These are phyloP conservation scores for Skeletonema marinoi DNA, from an alignment of 108 stramenopile species.

Conservation along the genomic window DNA sequence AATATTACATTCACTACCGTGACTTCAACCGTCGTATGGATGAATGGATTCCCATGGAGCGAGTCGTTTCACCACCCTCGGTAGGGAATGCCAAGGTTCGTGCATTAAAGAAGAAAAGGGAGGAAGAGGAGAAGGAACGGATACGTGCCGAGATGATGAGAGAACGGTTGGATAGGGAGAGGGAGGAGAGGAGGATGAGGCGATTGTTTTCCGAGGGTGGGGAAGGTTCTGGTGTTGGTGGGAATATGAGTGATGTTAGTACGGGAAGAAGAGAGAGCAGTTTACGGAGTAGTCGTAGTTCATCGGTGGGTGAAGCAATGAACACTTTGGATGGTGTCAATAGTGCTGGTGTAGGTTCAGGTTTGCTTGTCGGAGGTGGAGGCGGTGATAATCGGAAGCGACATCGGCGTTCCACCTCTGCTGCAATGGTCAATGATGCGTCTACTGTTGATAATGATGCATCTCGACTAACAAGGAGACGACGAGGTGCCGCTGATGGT, in stretches of 20 bases:
- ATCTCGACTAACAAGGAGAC: background rate
- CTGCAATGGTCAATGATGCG: constrained; percentile 5
- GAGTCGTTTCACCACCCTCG: constrained; percentile 78
- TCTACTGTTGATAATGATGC: background rate
- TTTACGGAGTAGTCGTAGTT: background rate
- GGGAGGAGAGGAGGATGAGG: constrained; percentile 45
- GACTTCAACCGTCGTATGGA: constrained; percentile 99
- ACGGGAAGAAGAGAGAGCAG: background rate
- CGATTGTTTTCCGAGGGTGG: constrained; percentile 15
- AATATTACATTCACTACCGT: constrained; percentile 97
- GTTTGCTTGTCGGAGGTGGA: background rate
- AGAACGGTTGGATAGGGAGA: constrained; percentile 25
- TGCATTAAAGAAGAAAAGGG: constrained; percentile 63
- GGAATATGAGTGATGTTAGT: background rate
- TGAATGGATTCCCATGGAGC: constrained; percentile 91
- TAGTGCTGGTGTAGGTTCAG: constrained; percentile 4
- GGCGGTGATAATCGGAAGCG: constrained; percentile 3
- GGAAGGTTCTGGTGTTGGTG: background rate
- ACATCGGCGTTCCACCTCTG: background rate
- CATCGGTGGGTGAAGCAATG: background rate
- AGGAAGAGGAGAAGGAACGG: constrained; percentile 35
- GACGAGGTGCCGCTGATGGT: background rate
- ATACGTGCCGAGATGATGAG: background rate
- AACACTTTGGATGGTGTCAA: background rate
- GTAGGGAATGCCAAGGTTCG: constrained; percentile 86